Conservation (phyloP, 768 basidiomycete genomes). For the Exsudoporus frostii region DNA sequence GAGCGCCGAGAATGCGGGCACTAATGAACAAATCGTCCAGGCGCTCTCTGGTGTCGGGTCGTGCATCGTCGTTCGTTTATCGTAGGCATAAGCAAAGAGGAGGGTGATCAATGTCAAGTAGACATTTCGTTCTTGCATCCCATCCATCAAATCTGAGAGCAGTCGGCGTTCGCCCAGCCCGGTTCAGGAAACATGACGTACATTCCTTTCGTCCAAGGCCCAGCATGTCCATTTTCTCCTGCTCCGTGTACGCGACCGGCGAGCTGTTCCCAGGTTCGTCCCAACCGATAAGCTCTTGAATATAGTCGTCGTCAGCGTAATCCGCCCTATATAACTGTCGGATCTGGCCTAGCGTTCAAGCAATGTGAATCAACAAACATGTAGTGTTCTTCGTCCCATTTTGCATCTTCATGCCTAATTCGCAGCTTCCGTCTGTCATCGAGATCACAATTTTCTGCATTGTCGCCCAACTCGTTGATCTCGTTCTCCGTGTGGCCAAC, state of each 20-base stretch:
- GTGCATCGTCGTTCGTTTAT: slow-evolving; percentile 68
- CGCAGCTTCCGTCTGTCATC: slow-evolving; percentile 54
- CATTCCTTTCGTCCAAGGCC: slow-evolving; percentile 52
- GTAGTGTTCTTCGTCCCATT: slow-evolving; percentile 84
- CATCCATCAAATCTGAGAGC: slow-evolving; percentile 56
- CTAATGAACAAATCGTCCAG: slow-evolving; percentile 76
- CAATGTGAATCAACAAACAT: slow-evolving; percentile 48
- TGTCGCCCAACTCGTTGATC: slow-evolving; percentile 70
- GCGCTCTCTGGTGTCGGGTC: slow-evolving; percentile 88
- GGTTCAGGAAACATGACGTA: slow-evolving; percentile 24
- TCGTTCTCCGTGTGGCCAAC: slow-evolving; percentile 76
- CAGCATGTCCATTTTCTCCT: slow-evolving; percentile 67
- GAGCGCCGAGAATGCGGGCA: slow-evolving; percentile 79
- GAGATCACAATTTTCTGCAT: slow-evolving; percentile 54
- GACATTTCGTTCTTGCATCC: slow-evolving; percentile 53
- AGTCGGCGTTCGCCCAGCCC: not conserved
- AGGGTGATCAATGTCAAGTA: slow-evolving; percentile 69
- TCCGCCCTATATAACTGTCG: slow-evolving; percentile 58
- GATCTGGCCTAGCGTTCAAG: not conserved
- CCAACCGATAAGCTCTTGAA: slow-evolving; percentile 70
- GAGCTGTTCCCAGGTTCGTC: slow-evolving; percentile 47
- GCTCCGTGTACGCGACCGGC: slow-evolving; percentile 59
- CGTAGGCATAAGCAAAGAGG: slow-evolving; percentile 80
- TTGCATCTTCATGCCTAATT: slow-evolving; percentile 62
- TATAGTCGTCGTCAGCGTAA: slow-evolving; percentile 72